These are phyloP conservation scores for Evansstolkia leycettana DNA, from an alignment of 495 filamentous ascomycete genomes.

Conservation along the genomic window DNA sequence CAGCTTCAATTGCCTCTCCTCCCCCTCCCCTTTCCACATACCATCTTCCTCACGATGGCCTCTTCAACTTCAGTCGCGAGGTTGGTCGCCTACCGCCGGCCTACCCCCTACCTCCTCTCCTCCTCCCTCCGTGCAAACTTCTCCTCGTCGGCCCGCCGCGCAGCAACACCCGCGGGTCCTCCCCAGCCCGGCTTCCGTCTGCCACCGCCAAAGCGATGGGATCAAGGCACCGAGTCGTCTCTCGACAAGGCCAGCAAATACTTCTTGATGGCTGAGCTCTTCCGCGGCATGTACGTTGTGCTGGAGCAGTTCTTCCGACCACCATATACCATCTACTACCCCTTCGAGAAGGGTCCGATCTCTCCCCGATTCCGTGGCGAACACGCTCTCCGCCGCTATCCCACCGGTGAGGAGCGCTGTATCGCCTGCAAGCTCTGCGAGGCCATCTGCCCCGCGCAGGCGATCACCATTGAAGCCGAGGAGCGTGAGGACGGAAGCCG, in stretches of 20 bases:
- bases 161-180: slow-evolving; percentile 64
- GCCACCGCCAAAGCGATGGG: slow-evolving; percentile 52
- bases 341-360: slow-evolving; percentile 97
- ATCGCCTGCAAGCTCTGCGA: slow-evolving; percentile 99
- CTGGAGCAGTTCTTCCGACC: slow-evolving; percentile 97
- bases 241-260: slow-evolving; percentile 79
- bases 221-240: slow-evolving; percentile 55
- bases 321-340: slow-evolving; percentile 97
- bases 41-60: slow-evolving; percentile 32
- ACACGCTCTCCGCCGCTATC: slow-evolving; percentile 89
- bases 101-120: slow-evolving; percentile 11
- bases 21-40: slow-evolving; percentile 6
- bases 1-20: slow-evolving; percentile 7
- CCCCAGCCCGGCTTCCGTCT: slow-evolving; percentile 69
- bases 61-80: slow-evolving; percentile 37
- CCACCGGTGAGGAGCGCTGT: slow-evolving; percentile 94
- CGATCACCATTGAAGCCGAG: slow-evolving; percentile 97
- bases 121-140: slow-evolving; percentile 40
- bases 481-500: slow-evolving; percentile 92
- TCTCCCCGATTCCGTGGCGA: slow-evolving; percentile 96
- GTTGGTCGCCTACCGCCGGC: slow-evolving; percentile 39
- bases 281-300: slow-evolving; percentile 94
- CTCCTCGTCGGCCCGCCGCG: slow-evolving; percentile 45
- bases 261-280: slow-evolving; percentile 90
- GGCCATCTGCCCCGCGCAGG: slow-evolving; percentile 91